phyloP scores from a whole-genome alignment of 257 asterid genomes.

The Scutellaria barbata region DNA sequence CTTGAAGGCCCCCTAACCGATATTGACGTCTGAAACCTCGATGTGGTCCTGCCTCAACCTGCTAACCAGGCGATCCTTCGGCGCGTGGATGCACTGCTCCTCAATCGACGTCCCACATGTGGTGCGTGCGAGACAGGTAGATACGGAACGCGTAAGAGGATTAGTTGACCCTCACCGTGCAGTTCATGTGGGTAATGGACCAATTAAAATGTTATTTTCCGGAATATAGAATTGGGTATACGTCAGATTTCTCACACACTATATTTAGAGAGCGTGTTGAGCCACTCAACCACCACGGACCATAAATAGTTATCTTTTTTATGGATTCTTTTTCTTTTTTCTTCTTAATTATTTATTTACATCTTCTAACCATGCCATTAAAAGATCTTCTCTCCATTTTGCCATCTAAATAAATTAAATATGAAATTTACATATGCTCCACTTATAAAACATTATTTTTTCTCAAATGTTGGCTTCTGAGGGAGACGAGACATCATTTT shows the following conservation, averaged over 20 bases:
- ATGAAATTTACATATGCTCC: too few species aligned
- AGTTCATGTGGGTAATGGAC: slow-evolving; percentile 40
- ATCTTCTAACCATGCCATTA: too few species aligned
- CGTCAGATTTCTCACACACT: slow-evolving; percentile 40
- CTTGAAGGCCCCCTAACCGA: slow-evolving; percentile 37
- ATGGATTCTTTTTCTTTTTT: not conserved
- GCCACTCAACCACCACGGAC: slow-evolving; percentile 16
- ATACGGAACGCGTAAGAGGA: not conserved
- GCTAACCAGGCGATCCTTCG: not conserved
- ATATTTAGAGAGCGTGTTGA: slow-evolving; percentile 32
- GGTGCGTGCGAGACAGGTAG: not conserved
- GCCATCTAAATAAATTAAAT: too few species aligned
- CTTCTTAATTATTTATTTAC: too few species aligned
- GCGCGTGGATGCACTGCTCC: slow-evolving; percentile 24
- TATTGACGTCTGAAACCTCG: slow-evolving; percentile 42
- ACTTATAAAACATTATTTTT: too few species aligned
- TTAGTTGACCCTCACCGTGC: slow-evolving; percentile 34
- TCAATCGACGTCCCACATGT: not conserved
- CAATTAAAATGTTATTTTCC: slow-evolving; percentile 46
- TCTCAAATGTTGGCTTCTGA: too few species aligned
- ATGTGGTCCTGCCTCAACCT: slow-evolving; percentile 22
- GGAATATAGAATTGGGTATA: slow-evolving; percentile 37
- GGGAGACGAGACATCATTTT: too few species aligned
- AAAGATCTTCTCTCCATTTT: too few species aligned
- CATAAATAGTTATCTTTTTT: slow-evolving; percentile 1